phyloP scores from a whole-genome alignment of 805 yeast species.

The Metschnikowia kunwiensis region DNA sequence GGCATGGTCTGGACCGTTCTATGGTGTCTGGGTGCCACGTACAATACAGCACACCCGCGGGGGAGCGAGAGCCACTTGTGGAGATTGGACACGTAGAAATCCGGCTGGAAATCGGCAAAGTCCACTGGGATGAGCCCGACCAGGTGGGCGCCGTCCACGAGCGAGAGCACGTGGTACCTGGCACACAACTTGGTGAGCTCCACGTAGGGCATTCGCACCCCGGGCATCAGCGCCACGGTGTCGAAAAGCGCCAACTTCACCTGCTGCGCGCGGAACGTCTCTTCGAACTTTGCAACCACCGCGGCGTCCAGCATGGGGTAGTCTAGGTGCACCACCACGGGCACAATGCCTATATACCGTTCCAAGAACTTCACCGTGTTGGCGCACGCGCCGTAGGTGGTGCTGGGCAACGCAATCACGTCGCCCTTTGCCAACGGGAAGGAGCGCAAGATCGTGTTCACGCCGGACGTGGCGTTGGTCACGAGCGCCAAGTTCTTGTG shows the following conservation, averaged over 20 bases:
- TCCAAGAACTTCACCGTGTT: constrained; percentile 47
- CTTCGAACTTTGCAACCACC: constrained; percentile 24
- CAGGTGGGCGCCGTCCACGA: constrained; percentile 74
- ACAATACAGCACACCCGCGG: constrained; percentile 55
- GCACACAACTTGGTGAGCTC: constrained; percentile 44
- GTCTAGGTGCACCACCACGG: constrained; percentile 17
- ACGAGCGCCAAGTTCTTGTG: constrained; percentile 50
- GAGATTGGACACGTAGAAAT: constrained; percentile 57
- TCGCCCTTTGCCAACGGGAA: constrained; percentile 52
- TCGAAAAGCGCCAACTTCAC: constrained; percentile 51
- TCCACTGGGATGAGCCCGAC: constrained; percentile 52
- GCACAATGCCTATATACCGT: constrained; percentile 26
- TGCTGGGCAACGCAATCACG: constrained; percentile 45
- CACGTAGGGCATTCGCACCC: constrained; percentile 55
- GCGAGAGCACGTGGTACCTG: constrained; percentile 46
- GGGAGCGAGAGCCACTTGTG: constrained; percentile 71
- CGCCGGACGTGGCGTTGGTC: constrained; percentile 59
- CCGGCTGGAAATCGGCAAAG: constrained; percentile 48
- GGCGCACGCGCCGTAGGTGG: constrained; percentile 53
- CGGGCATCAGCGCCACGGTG: constrained; percentile 63
- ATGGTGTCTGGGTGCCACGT: constrained; percentile 54
- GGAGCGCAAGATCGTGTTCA: constrained; percentile 55
- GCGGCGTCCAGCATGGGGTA: constrained; percentile 21
- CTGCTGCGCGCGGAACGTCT: constrained; percentile 19
- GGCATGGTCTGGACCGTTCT: constrained; percentile 53